Conservation (phyloP, 2,329 filamentous ascomycete genomes). For the Epichloe gansuensis region DNA sequence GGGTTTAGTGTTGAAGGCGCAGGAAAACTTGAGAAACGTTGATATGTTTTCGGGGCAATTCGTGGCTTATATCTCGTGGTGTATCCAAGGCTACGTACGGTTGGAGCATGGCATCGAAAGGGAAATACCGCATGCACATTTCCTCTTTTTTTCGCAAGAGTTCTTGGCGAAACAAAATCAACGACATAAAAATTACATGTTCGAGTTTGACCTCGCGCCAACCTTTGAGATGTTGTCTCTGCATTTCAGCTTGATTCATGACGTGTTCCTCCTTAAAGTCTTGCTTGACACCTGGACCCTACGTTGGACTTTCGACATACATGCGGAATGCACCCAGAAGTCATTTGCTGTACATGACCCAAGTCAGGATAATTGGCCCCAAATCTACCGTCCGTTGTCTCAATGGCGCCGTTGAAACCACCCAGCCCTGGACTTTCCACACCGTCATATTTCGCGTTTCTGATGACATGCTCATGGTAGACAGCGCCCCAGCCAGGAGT, state of each 20-base stretch:
- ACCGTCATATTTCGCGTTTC: constrained; percentile 24
- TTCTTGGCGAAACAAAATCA: constrained; percentile 25
- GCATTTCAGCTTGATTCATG: too few species aligned
- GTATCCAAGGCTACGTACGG: constrained; percentile 27
- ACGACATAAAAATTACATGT: neutral
- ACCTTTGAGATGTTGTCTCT: neutral
- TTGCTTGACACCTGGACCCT: too few species aligned
- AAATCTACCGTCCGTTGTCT: constrained; percentile 7
- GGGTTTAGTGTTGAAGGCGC: constrained; percentile 6
- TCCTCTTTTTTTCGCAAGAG: constrained; percentile 18
- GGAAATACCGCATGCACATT: constrained; percentile 23
- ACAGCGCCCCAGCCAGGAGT: constrained; percentile 24
- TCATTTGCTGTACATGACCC: too few species aligned
- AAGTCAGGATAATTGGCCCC: neutral
- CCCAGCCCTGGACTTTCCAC: constrained; percentile 23
- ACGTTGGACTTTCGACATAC: too few species aligned
- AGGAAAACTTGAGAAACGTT: constrained; percentile 7
- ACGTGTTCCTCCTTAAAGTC: too few species aligned
- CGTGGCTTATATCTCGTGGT: constrained; percentile 28
- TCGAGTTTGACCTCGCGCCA: neutral
- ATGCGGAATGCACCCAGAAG: too few species aligned
- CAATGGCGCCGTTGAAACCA: constrained; percentile 27
- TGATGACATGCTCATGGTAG: constrained; percentile 20
- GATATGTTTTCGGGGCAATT: constrained; percentile 11
- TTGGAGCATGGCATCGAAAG: constrained; percentile 26